Evolutionary conservation across 2,329 filamentous ascomycete genomes (phyloP), one percentile per base, ranked within the genome.

Genomic region (Balansia obtecta): DNA sequence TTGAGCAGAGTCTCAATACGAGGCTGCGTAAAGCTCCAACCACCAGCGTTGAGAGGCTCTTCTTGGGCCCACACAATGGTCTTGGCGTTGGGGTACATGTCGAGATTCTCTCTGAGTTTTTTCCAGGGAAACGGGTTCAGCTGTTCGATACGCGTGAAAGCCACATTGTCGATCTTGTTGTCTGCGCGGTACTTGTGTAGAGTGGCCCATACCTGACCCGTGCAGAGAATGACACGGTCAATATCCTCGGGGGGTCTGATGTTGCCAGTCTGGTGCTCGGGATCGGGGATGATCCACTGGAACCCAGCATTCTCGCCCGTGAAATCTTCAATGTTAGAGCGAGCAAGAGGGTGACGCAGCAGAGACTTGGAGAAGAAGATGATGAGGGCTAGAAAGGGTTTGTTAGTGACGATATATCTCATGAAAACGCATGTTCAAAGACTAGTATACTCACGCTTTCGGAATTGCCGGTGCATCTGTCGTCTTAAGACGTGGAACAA

Each of bases 61-160:
- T 98, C 93, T 72, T 98, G 93, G 59, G 82, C 84, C 90, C 90
- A 98, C 56, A 98, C 89, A 58, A 98, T 89, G 56, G 89, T 91
- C 79, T 96, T 88, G 60, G 91, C 91, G 69, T 98, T 98, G 66
- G 90, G 88, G 76, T 98, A 98, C 69, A 75, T 82, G 75, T 98
- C 91, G 50, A 98, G 79, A 75, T 97, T 97, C 69, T 97, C 91
- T 75, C 86, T 88, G 50, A 98, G 81, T 70, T 93, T 89, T 61
- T 90, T 83, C 91, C 93, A 98, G 48, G 93, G 93, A 87, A 98
- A 98, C 63, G 93, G 93, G 74, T 98, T 90, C 54, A 98, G 80
- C 73, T 98, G 93, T 75, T 98, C 93, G 58, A 98, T 82, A 65
- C 93, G 89, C 20, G 90, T 96, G 66, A 98, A 85, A 63, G 91